These are phyloP conservation scores for Phytophthora quininea DNA, from an alignment of 352 stramenopile genomes.

Conservation along the genomic window DNA sequence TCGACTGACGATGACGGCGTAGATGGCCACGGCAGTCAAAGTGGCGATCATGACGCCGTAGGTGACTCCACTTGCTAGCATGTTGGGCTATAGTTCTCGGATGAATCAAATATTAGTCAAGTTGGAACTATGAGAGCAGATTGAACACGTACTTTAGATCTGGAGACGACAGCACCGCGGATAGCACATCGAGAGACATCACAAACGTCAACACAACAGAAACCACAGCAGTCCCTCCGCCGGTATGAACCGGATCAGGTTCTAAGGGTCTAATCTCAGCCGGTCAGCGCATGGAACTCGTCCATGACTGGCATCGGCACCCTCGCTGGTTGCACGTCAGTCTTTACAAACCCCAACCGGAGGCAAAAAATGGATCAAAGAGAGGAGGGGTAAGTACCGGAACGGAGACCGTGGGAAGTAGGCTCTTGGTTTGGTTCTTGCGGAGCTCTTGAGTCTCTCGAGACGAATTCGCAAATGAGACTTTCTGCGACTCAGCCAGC, in stretches of 20 bases:
- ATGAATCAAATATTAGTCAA: neutral
- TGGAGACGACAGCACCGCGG: neutral
- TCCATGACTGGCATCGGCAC: constrained; percentile 57
- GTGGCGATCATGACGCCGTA: constrained; percentile 61
- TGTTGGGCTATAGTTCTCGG: constrained; percentile 12
- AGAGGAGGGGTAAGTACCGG: constrained; percentile 16
- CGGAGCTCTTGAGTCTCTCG: neutral
- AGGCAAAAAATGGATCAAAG: constrained; percentile 4
- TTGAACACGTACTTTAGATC: neutral
- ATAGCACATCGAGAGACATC: constrained; percentile 20
- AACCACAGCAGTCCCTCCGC: constrained; percentile 61
- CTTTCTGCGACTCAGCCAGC: constrained; percentile 30
- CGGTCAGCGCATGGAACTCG: constrained; percentile 50
- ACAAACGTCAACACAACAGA: constrained; percentile 36
- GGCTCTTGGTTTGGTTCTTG: neutral
- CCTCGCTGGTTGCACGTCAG: constrained; percentile 63
- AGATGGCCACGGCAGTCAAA: constrained; percentile 50
- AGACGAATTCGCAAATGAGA: constrained; percentile 22
- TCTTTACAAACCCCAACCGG: constrained; percentile 21
- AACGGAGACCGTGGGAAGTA: constrained; percentile 4
- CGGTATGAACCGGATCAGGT: constrained; percentile 72
- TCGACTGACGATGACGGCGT: constrained; percentile 61
- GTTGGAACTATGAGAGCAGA: neutral
- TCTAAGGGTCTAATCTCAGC: constrained; percentile 72
- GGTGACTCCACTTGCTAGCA: constrained; percentile 41